Percentiles rank a stretch among this genome's conserved stretches.
Evolutionary conservation across 2,329 filamentous ascomycete species (phyloP).

Genomic region (Ascochyta viciae-villosae): DNA sequence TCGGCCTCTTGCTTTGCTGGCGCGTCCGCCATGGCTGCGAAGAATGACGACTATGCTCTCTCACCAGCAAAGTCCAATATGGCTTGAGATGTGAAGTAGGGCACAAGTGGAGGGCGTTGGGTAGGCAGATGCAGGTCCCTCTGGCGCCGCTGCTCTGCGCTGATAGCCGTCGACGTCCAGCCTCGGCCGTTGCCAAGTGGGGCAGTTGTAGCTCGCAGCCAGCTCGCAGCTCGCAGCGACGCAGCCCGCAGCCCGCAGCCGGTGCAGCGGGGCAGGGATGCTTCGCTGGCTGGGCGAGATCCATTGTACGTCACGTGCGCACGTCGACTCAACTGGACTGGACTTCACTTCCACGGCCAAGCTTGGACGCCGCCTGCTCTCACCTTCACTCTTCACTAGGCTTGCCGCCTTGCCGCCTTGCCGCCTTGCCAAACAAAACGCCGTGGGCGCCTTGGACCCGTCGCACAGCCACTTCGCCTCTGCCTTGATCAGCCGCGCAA

Average conservation of each 20-base stretch:
- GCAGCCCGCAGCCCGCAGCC: slow-evolving; percentile 3
- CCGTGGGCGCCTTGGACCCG: not conserved
- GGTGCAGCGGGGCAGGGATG: slow-evolving; percentile 13
- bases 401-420: slow-evolving; percentile 1
- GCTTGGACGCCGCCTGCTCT: slow-evolving; percentile 12
- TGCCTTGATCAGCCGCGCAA: not conserved
- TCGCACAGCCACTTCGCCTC: not conserved
- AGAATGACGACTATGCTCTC: not conserved
- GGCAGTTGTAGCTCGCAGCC: not conserved
- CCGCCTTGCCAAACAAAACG: slow-evolving; percentile 6
- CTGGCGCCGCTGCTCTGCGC: slow-evolving; percentile 6
- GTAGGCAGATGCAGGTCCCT: slow-evolving; percentile 14
- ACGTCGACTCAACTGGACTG: slow-evolving; percentile 21
- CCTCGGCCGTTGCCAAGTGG: slow-evolving; percentile 31
- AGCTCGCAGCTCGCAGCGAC: slow-evolving; percentile 1
- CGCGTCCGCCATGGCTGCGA: slow-evolving; percentile 32
- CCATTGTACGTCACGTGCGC: slow-evolving; percentile 32
- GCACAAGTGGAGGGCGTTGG: slow-evolving; percentile 2
- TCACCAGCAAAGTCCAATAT: not conserved
- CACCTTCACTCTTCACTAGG: slow-evolving; percentile 21
- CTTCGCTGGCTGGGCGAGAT: slow-evolving; percentile 12
- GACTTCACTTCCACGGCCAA: slow-evolving; percentile 22
- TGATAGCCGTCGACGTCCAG: slow-evolving; percentile 21
- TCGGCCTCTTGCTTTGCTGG: slow-evolving; percentile 23
- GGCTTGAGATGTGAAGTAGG: too few species aligned